Conservation (phyloP, 495 filamentous ascomycete genomes). For the Penicillium riverlandense region DNA sequence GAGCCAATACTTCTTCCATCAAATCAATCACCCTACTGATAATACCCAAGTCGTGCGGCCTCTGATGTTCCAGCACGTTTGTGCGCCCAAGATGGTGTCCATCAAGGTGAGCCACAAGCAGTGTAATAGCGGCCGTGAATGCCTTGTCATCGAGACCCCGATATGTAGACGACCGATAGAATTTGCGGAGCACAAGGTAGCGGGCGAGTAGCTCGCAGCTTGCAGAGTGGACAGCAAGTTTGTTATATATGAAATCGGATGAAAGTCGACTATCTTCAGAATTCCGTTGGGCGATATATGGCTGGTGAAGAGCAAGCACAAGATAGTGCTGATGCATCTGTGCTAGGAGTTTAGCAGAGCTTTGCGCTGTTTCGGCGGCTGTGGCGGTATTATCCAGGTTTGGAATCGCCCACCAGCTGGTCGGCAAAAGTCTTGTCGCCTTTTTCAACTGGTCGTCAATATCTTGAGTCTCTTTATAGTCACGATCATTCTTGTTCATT, state of each 20-base stretch:
- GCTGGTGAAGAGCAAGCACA: slow-evolving; percentile 41
- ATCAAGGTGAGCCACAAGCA: slow-evolving; percentile 38
- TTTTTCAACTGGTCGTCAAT: slow-evolving; percentile 35
- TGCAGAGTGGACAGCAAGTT: slow-evolving; percentile 32
- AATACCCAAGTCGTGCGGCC: slow-evolving; percentile 19
- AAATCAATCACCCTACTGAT: slow-evolving; percentile 21
- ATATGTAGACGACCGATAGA: slow-evolving; percentile 31
- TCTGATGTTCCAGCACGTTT: slow-evolving; percentile 23
- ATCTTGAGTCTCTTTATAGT: slow-evolving; percentile 26
- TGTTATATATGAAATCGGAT: slow-evolving; percentile 39
- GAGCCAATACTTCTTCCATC: slow-evolving; percentile 28
- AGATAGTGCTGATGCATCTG: slow-evolving; percentile 43
- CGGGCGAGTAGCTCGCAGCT: slow-evolving; percentile 35
- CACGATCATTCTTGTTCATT: slow-evolving; percentile 20
- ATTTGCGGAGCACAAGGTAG: slow-evolving; percentile 30
- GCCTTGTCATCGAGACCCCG: slow-evolving; percentile 44
- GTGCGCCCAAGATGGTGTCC: slow-evolving; percentile 16
- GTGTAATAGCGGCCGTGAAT: slow-evolving; percentile 35
- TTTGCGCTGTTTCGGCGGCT: slow-evolving; percentile 9
- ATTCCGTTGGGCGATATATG: slow-evolving; percentile 36
- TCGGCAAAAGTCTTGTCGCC: slow-evolving; percentile 24
- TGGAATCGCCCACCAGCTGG: slow-evolving; percentile 29
- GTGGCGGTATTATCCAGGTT: slow-evolving; percentile 1
- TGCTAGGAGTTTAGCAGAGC: slow-evolving; percentile 22
- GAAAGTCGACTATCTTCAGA: slow-evolving; percentile 18